phyloP scores from a whole-genome alignment of 805 yeast species.

The Teunomyces pallodes region DNA sequence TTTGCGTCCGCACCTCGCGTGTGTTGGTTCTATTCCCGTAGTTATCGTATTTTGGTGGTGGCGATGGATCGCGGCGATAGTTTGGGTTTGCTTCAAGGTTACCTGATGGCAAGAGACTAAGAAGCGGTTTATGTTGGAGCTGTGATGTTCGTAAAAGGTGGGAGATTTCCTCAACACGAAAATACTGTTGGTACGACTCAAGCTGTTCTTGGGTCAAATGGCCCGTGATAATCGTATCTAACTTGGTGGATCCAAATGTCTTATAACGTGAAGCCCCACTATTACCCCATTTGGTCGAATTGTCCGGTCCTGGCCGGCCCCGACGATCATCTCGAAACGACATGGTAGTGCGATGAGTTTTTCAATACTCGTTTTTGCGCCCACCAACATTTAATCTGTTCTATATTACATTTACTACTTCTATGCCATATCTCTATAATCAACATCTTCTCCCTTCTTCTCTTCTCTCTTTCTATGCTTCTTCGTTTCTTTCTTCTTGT shows the following conservation, averaged over 20 bases:
- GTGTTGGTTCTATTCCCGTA: conserved; percentile 85
- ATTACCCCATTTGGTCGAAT: conserved; percentile 29
- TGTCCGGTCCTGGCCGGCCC: not conserved
- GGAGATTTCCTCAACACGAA: conserved; percentile 79
- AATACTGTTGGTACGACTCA: conserved; percentile 65
- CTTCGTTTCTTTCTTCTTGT: too few species aligned
- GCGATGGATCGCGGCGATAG: conserved; percentile 68
- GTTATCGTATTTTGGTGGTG: conserved; percentile 87
- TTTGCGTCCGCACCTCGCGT: conserved; percentile 62
- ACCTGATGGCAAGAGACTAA: conserved; percentile 48
- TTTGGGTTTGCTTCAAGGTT: conserved; percentile 26
- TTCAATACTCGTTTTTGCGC: not conserved
- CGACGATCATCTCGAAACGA: not conserved
- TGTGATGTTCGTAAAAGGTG: conserved; percentile 44
- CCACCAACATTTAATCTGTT: too few species aligned
- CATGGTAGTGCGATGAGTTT: conserved; percentile 1
- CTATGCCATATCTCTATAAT: too few species aligned
- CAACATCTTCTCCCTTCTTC: too few species aligned
- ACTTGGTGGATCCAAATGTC: conserved; percentile 16
- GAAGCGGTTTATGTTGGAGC: conserved; percentile 30
- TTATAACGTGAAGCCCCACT: conserved; percentile 28
- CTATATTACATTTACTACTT: too few species aligned
- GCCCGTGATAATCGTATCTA: conserved; percentile 40
- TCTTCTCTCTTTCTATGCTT: too few species aligned
- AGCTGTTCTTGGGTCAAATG: conserved; percentile 66